Evolutionary conservation across 2,329 filamentous ascomycete genomes (phyloP), one percentile per base, ranked within the genome.

Genomic region (Thermothelomyces thermophilus): DNA sequence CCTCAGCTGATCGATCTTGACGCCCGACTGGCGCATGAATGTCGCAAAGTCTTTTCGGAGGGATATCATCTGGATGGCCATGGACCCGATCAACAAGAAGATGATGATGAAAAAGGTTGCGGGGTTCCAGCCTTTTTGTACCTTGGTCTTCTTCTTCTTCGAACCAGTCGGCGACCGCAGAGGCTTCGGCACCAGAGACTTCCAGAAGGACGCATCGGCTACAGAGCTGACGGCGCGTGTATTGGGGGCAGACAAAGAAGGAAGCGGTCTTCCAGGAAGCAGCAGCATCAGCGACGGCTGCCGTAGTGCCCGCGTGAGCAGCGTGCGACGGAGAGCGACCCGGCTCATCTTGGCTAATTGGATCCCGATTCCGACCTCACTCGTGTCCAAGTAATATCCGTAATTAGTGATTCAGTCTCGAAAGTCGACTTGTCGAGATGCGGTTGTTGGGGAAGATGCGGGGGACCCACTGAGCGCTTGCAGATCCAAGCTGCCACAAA

Each of bases 41-140:
- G 83, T 80, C 28, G 77, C 74, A 62, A 83, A 86, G 44, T 90
- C 84, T 59, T 86, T 87, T 60, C 84, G 85, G 60, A 97, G 66
- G 31, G 83, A 76, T 62, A 98, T 84, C 76, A 93, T 87, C 62
- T 96, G 87, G 60, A 98, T 96, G 13, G 91, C 87, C 75, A 96
- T 95, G 54, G 89, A 95, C 3, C 94, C 94, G 56, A 97, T 91
- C 56, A 97, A 76, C 35, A 90, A 73, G 62, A 90, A 90, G 56
- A 91, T 87, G 60, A 83, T 73, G 58, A 91, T 87, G 66, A 84
- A 93, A 62, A 89, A 91, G 0, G 84, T 90, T 17, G 86, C 86
- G 2, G 87, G 86, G 59, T 91, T 91, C 83, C 84, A 87, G 58
- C 82, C 79, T 62, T 58, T 85, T 9, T 79, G 84, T 14, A 76